Base-by-base conservation (phyloP, 495 filamentous ascomycete genomes). In the Xylaria cubensis region DNA sequence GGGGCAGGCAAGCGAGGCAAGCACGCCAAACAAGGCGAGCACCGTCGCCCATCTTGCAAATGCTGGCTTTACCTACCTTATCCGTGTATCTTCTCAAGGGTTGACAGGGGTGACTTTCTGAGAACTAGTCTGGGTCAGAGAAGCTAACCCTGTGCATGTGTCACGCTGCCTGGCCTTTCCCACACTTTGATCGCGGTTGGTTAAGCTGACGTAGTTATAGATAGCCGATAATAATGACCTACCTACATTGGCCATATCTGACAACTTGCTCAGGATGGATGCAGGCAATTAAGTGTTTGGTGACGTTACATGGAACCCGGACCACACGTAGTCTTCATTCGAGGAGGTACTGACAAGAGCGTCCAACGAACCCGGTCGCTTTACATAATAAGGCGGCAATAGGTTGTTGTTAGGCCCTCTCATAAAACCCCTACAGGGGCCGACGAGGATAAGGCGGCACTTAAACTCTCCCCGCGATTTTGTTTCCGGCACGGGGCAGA, bases 1-100 rank as follows among this genome's bases (percentile, higher is more conserved):
- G 56, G 67, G 41, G 42, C 56, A 61, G 67, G 67, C 64, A 66
- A 66, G 64, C 5, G 53, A 61, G 67, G 67, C 64, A 66, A 66
- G 64, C 5, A 66, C 46, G 17, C 63, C 63, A 48, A 50, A 41
- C 39, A 65, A 44, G 63, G 41, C 63, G 42, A 65, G 48, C 36
- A 32, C 51, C 36, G 53, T 26, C 17, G 53, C 24, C 10, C 53
- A 39, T 58, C 24, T 59, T 46, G 26, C 46, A 62, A 6, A 26
- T 32, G 53, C 24, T 32, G 29, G 36, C 44, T 67, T 44, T 17
- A 41, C 34, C 36, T 55, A 55, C 50, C 65, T 44, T 46, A 50
- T 61, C 67, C 29, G 26, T 36, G 39, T 39, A 26, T 56, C 26
- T 62, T 21, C 39, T 42, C 5, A 56, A 59, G 4, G n/a, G 4